Evolutionary conservation across 176 grass and related monocot species (phyloP).

Genomic region (Lolium rigidum): DNA sequence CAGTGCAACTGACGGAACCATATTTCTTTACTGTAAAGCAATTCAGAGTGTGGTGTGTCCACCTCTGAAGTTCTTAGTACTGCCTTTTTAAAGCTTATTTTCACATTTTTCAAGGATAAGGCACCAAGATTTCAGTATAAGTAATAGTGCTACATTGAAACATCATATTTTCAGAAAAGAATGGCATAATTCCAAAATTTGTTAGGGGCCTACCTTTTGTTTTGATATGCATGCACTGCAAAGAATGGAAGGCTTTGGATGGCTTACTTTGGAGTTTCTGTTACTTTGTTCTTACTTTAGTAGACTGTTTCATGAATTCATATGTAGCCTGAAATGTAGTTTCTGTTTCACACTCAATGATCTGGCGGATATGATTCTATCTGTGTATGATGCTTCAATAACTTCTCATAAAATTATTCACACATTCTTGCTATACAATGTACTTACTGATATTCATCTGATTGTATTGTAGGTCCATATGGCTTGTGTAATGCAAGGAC

Average conservation of each 20-base stretch:
- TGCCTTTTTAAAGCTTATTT: slow-evolving; percentile 13
- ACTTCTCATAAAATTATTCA: background rate
- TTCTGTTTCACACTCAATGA: slow-evolving; percentile 4
- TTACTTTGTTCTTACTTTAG: background rate
- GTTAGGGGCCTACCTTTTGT: background rate
- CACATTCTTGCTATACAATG: background rate
- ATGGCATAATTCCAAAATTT: background rate
- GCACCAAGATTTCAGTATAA: background rate
- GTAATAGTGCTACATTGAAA: slow-evolving; percentile 21
- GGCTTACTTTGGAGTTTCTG: slow-evolving; percentile 5
- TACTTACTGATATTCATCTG: slow-evolving; percentile 13
- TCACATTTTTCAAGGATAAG: background rate
- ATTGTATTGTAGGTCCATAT: slow-evolving; percentile 85
- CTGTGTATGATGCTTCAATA: background rate
- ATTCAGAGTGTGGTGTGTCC: background rate
- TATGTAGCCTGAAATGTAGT: slow-evolving; percentile 24
- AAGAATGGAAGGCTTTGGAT: background rate
- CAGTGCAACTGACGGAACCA: background rate
- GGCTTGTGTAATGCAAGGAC: slow-evolving; percentile 95
- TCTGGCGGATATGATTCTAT: slow-evolving; percentile 39
- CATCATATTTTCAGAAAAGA: slow-evolving; percentile 18
- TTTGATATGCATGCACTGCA: slow-evolving; percentile 1
- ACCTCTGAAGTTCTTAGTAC: slow-evolving; percentile 1
- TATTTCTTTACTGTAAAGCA: slow-evolving; percentile 6
- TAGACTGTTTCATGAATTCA: slow-evolving; percentile 13